phyloP scores from a whole-genome alignment of 164 flowering plant species.

The Berberis thunbergii region DNA sequence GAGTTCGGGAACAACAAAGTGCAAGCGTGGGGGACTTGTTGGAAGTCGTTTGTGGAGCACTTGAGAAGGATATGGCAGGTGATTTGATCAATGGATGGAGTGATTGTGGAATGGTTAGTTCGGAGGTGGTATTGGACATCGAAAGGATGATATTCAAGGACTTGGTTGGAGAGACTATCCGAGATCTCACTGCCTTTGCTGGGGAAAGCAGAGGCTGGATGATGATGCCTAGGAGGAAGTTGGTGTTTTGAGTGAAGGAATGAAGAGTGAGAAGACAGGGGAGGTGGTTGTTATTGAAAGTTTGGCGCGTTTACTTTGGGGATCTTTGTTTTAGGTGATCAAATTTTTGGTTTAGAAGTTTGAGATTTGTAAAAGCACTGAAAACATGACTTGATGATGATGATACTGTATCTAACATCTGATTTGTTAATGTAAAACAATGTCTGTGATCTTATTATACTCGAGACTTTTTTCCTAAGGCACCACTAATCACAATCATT shows the following conservation, averaged over 20 bases:
- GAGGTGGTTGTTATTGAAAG: too few species aligned
- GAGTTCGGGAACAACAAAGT: conserved; percentile 23
- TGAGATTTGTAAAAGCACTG: too few species aligned
- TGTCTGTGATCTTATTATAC: too few species aligned
- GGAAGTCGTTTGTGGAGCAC: conserved; percentile 42
- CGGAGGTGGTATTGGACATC: conserved; percentile 64
- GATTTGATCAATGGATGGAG: conserved; percentile 53
- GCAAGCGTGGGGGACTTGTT: conserved; percentile 35
- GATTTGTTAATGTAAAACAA: too few species aligned
- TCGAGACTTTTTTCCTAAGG: too few species aligned
- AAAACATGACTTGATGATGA: too few species aligned
- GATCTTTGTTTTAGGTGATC: too few species aligned
- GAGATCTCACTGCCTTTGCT: conserved; percentile 41
- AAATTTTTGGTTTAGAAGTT: too few species aligned
- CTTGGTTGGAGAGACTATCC: conserved; percentile 63
- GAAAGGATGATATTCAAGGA: conserved; percentile 86
- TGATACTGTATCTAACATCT: too few species aligned
- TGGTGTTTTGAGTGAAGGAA: conserved; percentile 37
- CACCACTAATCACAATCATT: too few species aligned
- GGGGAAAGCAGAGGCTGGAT: conserved; percentile 11
- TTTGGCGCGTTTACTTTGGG: too few species aligned
- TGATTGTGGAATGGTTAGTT: conserved; percentile 42
- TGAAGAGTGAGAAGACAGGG: neutral
- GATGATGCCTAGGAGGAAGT: conserved; percentile 28
- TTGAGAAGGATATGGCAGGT: conserved; percentile 46